Evolutionary conservation across 768 basidiomycete genomes (phyloP).

Genomic region (Russula virescens): DNA sequence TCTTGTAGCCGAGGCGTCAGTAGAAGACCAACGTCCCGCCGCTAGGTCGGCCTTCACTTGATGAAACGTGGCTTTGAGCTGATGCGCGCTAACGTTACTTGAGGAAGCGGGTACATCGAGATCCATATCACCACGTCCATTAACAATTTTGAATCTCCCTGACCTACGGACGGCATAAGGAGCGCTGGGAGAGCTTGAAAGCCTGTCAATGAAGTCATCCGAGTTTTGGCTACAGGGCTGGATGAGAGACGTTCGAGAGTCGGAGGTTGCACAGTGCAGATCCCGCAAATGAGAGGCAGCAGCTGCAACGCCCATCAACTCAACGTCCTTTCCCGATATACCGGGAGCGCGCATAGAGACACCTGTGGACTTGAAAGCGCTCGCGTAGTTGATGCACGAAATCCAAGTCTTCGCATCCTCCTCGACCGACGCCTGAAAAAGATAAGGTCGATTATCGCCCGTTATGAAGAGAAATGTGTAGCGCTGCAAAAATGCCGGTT

Average conservation of each 20-base stretch:
- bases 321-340: slow-evolving; percentile 63
- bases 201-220: slow-evolving; percentile 14
- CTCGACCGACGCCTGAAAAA: slow-evolving; percentile 68
- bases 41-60: slow-evolving; percentile 83
- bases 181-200: slow-evolving; percentile 10
- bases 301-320: slow-evolving; percentile 79
- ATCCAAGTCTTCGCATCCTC: slow-evolving; percentile 87
- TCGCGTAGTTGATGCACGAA: slow-evolving; percentile 87
- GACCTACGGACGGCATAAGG: slow-evolving; percentile 7
- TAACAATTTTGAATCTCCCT: slow-evolving; percentile 8
- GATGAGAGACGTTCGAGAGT: slow-evolving; percentile 25
- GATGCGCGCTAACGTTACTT: slow-evolving; percentile 54
- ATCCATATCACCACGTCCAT: slow-evolving; percentile 29
- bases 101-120: slow-evolving; percentile 45
- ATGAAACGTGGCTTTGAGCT: slow-evolving; percentile 79
- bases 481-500: slow-evolving; percentile 18
- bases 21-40: slow-evolving; percentile 37
- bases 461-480: slow-evolving; percentile 75
- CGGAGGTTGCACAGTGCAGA: slow-evolving; percentile 38
- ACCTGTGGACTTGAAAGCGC: slow-evolving; percentile 81
- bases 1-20: slow-evolving; percentile 30
- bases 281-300: slow-evolving; percentile 80
- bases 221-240: slow-evolving; percentile 35
- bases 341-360: slow-evolving; percentile 72
- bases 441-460: slow-evolving; percentile 71